Conservation (phyloP, 371 early-diverging fungal species). For the Mortierella sp. region DNA sequence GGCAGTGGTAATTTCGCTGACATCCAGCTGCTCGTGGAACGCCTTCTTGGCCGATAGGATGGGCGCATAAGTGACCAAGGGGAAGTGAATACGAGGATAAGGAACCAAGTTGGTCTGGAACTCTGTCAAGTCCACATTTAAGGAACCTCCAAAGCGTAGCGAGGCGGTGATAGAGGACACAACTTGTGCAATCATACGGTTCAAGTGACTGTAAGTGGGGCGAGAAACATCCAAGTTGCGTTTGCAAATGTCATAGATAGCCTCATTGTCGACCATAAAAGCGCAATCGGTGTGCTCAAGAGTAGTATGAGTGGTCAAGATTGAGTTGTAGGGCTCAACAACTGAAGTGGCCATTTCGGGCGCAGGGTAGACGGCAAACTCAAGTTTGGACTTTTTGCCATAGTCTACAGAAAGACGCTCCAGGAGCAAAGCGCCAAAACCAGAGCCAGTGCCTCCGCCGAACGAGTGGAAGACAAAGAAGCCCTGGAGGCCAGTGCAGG, state of each 20-base stretch:
- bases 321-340: conserved; percentile 99
- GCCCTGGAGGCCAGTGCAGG: conserved; percentile 97
- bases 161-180: conserved; percentile 99
- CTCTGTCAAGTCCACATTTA: conserved; percentile 97
- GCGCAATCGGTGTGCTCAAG: conserved; percentile 98
- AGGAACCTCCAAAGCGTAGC: conserved; percentile 96
- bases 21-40: conserved; percentile 91
- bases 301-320: conserved; percentile 98
- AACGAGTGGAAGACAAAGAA: conserved; percentile 98
- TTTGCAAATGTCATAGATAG: conserved; percentile 99
- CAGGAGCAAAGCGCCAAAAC: conserved; percentile 98
- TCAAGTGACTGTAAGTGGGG: conserved; percentile 98
- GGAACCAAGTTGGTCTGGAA: conserved; percentile 99
- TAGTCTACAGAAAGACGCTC: conserved; percentile 97
- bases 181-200: conserved; percentile 99
- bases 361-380: conserved; percentile 99
- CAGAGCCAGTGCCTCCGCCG: conserved; percentile 99
- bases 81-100: conserved; percentile 98
- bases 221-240: conserved; percentile 98
- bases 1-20: conserved; percentile 90
- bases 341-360: conserved; percentile 98
- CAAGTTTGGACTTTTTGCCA: conserved; percentile 99
- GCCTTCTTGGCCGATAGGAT: conserved; percentile 93
- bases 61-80: conserved; percentile 96
- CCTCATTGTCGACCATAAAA: conserved; percentile 99